Evolutionary conservation across 1,284 basidiomycete species (phyloP).

Genomic region (Omphalotus olearius): DNA sequence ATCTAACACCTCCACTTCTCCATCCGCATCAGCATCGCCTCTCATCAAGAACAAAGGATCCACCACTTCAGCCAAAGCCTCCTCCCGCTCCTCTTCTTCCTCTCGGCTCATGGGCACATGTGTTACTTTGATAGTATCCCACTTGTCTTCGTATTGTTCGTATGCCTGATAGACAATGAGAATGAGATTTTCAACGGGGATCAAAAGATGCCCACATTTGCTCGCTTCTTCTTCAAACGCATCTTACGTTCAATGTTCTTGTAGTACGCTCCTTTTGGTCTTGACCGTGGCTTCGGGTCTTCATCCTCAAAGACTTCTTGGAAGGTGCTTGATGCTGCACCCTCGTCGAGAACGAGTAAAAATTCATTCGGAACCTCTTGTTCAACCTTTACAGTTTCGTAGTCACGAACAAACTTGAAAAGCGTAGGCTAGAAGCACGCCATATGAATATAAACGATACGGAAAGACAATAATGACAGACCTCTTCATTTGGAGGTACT

Average conservation of each 20-base stretch:
- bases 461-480: slow-evolving; percentile 17
- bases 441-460: slow-evolving; percentile 1
- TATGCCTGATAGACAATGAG: slow-evolving; percentile 36
- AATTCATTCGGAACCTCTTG: slow-evolving; percentile 84
- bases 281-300: slow-evolving; percentile 19
- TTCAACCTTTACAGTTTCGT: slow-evolving; percentile 80
- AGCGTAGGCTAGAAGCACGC: slow-evolving; percentile 45
- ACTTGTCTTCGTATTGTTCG: slow-evolving; percentile 71
- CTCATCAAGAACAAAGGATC: slow-evolving; percentile 43
- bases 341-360: slow-evolving; percentile 71
- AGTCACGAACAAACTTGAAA: slow-evolving; percentile 76
- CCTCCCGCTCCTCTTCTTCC: slow-evolving; percentile 48
- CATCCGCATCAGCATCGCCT: slow-evolving; percentile 36
- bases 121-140: slow-evolving; percentile 70
- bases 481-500: slow-evolving; percentile 49
- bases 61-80: slow-evolving; percentile 47
- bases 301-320: slow-evolving; percentile 31
- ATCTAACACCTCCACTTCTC: slow-evolving; percentile 36
- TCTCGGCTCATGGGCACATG: slow-evolving; percentile 40
- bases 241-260: slow-evolving; percentile 86
- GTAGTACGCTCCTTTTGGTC: slow-evolving; percentile 74
- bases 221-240: slow-evolving; percentile 80
- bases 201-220: slow-evolving; percentile 49
- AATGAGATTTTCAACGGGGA: slow-evolving; percentile 4
- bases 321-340: slow-evolving; percentile 34